Conservation (phyloP, 2,329 filamentous ascomycete species). For the Peltaster fructicola region DNA sequence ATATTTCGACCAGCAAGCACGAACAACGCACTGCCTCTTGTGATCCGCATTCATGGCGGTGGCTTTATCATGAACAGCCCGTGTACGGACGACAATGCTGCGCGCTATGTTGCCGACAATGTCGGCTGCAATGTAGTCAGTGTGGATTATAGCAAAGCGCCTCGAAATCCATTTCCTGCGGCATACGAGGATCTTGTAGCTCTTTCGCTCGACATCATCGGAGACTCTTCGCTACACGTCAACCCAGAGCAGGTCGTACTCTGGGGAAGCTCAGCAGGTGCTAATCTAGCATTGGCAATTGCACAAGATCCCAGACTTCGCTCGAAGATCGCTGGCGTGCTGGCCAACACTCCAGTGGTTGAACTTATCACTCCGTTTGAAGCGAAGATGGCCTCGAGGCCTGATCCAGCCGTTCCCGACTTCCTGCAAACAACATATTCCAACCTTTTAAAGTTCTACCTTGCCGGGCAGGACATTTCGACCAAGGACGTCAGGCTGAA, state of each 20-base stretch:
- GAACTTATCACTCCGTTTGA: constrained; percentile 3
- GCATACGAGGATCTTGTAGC: constrained; percentile 30
- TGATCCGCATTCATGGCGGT: constrained; percentile 36
- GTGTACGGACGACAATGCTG: constrained; percentile 31
- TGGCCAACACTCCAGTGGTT: constrained; percentile 28
- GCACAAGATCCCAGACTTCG: constrained; percentile 21
- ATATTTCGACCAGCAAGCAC: constrained; percentile 3
- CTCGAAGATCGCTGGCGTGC: constrained; percentile 17
- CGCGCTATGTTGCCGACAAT: constrained; percentile 23
- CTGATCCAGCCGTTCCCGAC: constrained; percentile 4
- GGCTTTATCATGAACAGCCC: constrained; percentile 31
- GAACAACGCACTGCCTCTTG: constrained; percentile 18
- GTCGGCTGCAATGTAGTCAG: constrained; percentile 26
- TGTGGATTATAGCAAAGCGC: constrained; percentile 34
- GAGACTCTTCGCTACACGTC: constrained; percentile 29
- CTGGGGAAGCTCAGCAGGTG: constrained; percentile 35
- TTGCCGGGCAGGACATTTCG: constrained; percentile 16
- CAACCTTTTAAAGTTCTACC: constrained; percentile 2
- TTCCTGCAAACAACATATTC: constrained; percentile 3
- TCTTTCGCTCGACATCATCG: constrained; percentile 25
- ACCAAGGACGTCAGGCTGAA: constrained; percentile 27
- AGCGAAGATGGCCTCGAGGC: constrained; percentile 5
- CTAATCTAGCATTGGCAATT: constrained; percentile 28
- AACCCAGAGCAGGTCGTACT: constrained; percentile 26
- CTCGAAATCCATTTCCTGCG: constrained; percentile 26